Base-by-base conservation (phyloP, 495 filamentous ascomycete genomes). In the Neurospora discreta region DNA sequence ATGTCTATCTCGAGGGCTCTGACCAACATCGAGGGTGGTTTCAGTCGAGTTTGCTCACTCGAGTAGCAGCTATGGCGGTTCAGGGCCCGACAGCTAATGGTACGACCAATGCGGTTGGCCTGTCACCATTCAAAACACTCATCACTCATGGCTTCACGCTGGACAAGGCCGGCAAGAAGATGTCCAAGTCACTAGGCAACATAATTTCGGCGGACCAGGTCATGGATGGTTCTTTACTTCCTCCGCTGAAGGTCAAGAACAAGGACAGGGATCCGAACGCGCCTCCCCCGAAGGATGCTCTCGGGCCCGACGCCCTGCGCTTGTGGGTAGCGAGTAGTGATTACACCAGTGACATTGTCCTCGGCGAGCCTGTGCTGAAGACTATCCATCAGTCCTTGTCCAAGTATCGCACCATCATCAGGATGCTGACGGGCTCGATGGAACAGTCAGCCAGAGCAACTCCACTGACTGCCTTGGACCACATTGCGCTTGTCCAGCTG, bases 11-110 rank as follows among this genome's bases (percentile, higher is more conserved):
- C 6, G 95, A 99, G 83, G 95, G 95, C 36, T 90, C 89, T 3
- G 95, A 99, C 79, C 95, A 99, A 77, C 95, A 98, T 78, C 91
- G 95, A 46, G 95, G 95, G 8, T 99, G 95, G 95, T 99, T 99
- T 80, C 95, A 99, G 81, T 97, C 94, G n/a, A 94, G 93, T 68
- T 87, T 99, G n/a, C 87, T 99, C 44, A 99, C 95, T 0, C 87
- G 90, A 72, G 87, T 95, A 33, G 84, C 74, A 42, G 83, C 81
- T 68, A 77, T 77, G 73, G 78, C 75, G 1, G 75, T 76, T 69
- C 74, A 74, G 67, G 67, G 73, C 20, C 26, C 74, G 7, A 65
- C 58, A 7, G 20, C 68, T 13, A 68, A 72, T 39, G 75, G 74
- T 1, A 74, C 76, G 5, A 70, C 73, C 30, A 65, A 36, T 36